Percentiles rank a stretch among this genome's conserved stretches.
Evolutionary conservation across 306 rosid genomes (phyloP).

Genomic region (Mucuna pruriens): DNA sequence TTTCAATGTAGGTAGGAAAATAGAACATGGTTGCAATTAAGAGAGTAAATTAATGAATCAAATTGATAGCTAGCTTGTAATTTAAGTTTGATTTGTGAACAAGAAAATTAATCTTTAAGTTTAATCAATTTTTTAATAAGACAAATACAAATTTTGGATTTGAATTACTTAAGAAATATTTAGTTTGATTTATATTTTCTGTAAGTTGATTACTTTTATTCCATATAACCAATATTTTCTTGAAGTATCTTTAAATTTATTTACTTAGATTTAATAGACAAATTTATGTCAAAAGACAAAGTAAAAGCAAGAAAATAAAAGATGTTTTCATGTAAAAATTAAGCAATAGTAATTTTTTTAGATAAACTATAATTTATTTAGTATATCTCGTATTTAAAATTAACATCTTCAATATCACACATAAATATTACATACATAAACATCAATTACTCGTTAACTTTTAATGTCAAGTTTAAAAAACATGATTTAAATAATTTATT

Average conservation of each 20-base stretch:
- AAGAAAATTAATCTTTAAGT: neutral
- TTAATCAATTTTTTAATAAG: neutral
- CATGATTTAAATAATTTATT: neutral
- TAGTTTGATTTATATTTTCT: neutral
- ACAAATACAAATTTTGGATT: neutral
- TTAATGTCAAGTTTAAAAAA: neutral
- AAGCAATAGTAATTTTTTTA: neutral
- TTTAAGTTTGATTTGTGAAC: neutral
- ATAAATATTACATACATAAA: neutral
- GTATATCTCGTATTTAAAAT: neutral
- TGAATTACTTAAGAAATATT: neutral
- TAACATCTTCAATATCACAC: neutral
- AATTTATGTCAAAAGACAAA: neutral
- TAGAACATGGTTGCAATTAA: too few relatives aligned
- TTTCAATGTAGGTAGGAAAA: neutral
- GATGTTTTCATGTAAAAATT: neutral
- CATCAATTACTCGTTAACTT: neutral
- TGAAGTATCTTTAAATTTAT: neutral
- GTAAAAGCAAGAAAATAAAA: neutral
- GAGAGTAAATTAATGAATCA: neutral
- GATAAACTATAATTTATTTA: neutral
- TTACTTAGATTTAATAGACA: neutral
- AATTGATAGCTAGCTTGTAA: too few relatives aligned
- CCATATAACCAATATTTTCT: neutral
- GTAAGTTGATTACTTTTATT: neutral